Conservation (phyloP, 2,329 filamentous ascomycete genomes). For the Raffaelea ambrosiae region DNA sequence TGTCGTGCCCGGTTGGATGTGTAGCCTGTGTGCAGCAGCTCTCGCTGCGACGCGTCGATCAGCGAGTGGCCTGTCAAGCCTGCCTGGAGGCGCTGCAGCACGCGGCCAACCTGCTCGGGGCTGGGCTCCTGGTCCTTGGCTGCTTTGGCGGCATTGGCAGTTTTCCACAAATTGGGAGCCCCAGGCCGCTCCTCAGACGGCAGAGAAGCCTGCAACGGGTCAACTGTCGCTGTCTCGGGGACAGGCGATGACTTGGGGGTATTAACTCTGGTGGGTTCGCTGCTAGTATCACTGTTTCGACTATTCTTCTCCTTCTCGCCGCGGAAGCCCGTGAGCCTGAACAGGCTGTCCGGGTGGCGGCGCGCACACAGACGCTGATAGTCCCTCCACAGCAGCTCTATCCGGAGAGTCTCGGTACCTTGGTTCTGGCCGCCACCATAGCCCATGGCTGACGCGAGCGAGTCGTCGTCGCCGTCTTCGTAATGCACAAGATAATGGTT, state of each 20-base stretch:
- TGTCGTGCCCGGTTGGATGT: slow-evolving; percentile 69
- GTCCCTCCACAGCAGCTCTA: slow-evolving; percentile 71
- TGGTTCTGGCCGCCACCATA: slow-evolving; percentile 65
- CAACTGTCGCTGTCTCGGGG: too few relatives aligned
- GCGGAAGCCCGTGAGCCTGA: slow-evolving; percentile 56
- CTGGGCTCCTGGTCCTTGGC: slow-evolving; percentile 27
- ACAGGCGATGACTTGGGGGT: too few relatives aligned
- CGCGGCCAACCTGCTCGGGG: slow-evolving; percentile 34
- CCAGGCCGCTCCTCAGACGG: too few relatives aligned
- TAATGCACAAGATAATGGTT: slow-evolving; percentile 60
- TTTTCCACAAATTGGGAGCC: slow-evolving; percentile 33
- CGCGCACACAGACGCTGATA: slow-evolving; percentile 70
- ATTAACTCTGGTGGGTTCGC: too few relatives aligned
- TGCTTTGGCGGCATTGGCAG: slow-evolving; percentile 23
- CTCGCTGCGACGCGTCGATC: slow-evolving; percentile 69
- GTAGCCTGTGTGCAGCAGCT: slow-evolving; percentile 67
- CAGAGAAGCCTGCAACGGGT: too few relatives aligned
- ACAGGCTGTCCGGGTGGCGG: slow-evolving; percentile 61
- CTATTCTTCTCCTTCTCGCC: slow-evolving; percentile 28
- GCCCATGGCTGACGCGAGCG: slow-evolving; percentile 35
- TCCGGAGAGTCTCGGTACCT: slow-evolving; percentile 60
- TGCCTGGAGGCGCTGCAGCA: slow-evolving; percentile 50
- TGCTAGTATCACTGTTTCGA: too few relatives aligned
- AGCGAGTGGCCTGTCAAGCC: slow-evolving; percentile 68
- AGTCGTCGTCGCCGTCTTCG: slow-evolving; percentile 50